These are phyloP conservation scores for Globisporangium spiculum DNA, from an alignment of 352 stramenopile genomes.

Conservation along the genomic window DNA sequence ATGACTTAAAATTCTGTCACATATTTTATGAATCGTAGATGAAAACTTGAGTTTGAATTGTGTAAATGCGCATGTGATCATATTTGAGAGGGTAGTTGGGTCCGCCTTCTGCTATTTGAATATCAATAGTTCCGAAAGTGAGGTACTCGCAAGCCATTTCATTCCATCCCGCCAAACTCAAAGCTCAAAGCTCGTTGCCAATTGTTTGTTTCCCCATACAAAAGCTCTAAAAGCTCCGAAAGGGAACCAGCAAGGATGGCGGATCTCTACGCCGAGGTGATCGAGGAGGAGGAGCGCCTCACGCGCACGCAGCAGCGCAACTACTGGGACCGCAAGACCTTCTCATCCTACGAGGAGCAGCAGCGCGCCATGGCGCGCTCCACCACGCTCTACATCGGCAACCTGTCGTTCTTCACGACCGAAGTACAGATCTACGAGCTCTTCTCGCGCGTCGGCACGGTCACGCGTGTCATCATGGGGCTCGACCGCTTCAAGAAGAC, in stretches of 20 bases:
- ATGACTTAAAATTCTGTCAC: background rate
- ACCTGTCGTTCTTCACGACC: slow-evolving; percentile 96
- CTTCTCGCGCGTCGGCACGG: slow-evolving; percentile 92
- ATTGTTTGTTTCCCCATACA: slow-evolving; percentile 6
- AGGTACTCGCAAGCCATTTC: background rate
- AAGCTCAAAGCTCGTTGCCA: background rate
- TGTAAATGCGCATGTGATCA: background rate
- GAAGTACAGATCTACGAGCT: slow-evolving; percentile 94
- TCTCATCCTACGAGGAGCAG: slow-evolving; percentile 90
- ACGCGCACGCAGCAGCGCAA: slow-evolving; percentile 70
- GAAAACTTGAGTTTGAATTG: background rate
- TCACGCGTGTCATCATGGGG: slow-evolving; percentile 94
- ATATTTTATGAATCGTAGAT: background rate
- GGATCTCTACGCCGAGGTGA: slow-evolving; percentile 39
- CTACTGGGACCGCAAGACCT: slow-evolving; percentile 96
- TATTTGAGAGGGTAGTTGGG: background rate
- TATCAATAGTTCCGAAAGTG: background rate
- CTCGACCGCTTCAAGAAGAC: slow-evolving; percentile 95
- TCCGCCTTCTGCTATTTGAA: background rate
- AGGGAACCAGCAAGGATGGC: slow-evolving; percentile 26
- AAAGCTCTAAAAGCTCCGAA: background rate
- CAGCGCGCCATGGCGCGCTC: slow-evolving; percentile 90
- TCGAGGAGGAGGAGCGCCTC: slow-evolving; percentile 61
- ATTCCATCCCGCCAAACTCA: background rate
- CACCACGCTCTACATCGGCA: slow-evolving; percentile 96